Evolutionary conservation across 176 grass and related monocot species (phyloP).

Genomic region (Musa acuminata): DNA sequence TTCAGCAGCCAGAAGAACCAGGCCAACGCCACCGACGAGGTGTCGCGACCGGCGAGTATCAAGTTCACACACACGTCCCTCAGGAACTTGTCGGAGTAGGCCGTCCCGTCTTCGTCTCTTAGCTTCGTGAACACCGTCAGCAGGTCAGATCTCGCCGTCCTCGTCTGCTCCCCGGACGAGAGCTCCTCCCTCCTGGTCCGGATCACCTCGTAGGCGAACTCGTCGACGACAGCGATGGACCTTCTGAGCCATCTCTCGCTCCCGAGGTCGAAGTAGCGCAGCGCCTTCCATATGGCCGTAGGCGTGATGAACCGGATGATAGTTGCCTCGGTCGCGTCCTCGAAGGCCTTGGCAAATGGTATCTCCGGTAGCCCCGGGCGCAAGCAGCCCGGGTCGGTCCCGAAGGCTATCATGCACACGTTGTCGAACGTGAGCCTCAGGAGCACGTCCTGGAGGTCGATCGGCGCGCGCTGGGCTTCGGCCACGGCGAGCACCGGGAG

Average conservation of each 20-base stretch:
- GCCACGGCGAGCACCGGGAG: constrained; percentile 56
- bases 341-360: constrained; percentile 88
- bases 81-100: constrained; percentile 80
- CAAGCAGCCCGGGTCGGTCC: constrained; percentile 74
- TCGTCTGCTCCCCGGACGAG: neutral
- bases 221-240: constrained; percentile 52
- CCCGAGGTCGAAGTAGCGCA: constrained; percentile 48
- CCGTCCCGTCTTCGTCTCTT: constrained; percentile 31
- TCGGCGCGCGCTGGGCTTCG: neutral
- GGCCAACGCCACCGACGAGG: constrained; percentile 85
- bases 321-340: constrained; percentile 90
- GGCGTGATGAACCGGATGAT: constrained; percentile 66
- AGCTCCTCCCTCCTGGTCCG: constrained; percentile 58
- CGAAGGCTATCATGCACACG: constrained; percentile 95
- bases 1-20: constrained; percentile 98
- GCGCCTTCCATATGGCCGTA: constrained; percentile 66
- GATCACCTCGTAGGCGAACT: constrained; percentile 86
- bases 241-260: constrained; percentile 53
- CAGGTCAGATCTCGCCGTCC: constrained; percentile 36
- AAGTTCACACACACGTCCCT: constrained; percentile 98
- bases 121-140: constrained; percentile 72
- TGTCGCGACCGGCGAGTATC: constrained; percentile 88
- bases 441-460: constrained; percentile 87
- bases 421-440: constrained; percentile 92
- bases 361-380: constrained; percentile 57